A percentile compares a stretch with the other conserved stretches of the same genome.
Conservation (phyloP, 2,329 filamentous ascomycete species). For the Basipetospora chlamydospora region DNA sequence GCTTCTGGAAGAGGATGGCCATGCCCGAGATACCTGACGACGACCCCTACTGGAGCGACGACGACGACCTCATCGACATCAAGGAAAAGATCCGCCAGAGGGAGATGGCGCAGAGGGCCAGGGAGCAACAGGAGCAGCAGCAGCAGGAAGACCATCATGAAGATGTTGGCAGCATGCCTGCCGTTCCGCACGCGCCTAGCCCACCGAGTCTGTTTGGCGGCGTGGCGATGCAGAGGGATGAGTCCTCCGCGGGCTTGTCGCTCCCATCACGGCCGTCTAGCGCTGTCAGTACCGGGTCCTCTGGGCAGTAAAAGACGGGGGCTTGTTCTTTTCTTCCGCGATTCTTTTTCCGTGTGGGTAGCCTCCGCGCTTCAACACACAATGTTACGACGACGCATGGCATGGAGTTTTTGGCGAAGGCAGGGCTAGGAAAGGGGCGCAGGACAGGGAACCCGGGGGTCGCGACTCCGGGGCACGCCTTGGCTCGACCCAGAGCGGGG, state of each 20-base stretch:
- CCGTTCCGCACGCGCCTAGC: constrained; percentile 23
- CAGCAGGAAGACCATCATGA: constrained; percentile 1
- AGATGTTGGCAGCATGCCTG: neutral
- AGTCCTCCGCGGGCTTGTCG: neutral
- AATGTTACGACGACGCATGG: constrained; percentile 1
- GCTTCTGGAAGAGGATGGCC: constrained; percentile 54
- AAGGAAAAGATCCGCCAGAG: constrained; percentile 42
- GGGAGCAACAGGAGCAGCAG: constrained; percentile 14
- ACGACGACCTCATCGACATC: constrained; percentile 48
- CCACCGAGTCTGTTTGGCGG: constrained; percentile 5
- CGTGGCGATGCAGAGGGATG: constrained; percentile 6
- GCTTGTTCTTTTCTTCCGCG: neutral
- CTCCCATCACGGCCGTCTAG: constrained; percentile 4
- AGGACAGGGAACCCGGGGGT: neutral
- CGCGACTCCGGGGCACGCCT: too few species aligned
- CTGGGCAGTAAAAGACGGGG: constrained; percentile 1
- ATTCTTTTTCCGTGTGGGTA: neutral
- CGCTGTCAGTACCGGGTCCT: constrained; percentile 6
- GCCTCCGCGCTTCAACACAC: neutral
- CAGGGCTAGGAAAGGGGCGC: neutral
- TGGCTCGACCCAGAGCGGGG: too few species aligned
- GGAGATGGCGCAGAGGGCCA: constrained; percentile 32
- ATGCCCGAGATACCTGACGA: constrained; percentile 46
- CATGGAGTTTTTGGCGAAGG: constrained; percentile 3
- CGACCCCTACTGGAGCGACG: constrained; percentile 48